These are phyloP conservation scores for Phtheirospermum japonicum DNA, from an alignment of 257 asterid genomes.

Conservation along the genomic window DNA sequence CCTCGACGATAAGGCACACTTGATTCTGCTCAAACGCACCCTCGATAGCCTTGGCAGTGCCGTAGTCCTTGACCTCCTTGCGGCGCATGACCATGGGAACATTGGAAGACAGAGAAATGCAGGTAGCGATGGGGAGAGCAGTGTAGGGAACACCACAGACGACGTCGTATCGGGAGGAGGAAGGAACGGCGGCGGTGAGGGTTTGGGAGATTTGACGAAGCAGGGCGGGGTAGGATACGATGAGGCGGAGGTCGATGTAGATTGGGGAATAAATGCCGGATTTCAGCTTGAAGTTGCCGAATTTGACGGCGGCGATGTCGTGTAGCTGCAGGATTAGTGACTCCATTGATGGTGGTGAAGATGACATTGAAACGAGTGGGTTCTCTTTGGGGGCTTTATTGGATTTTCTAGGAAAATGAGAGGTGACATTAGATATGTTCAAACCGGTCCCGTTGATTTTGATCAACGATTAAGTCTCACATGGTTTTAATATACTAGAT, in stretches of 20 bases:
- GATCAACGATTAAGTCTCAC: no score
- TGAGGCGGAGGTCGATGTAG: conserved; percentile 94
- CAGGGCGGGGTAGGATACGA: conserved; percentile 80
- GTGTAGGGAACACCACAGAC: conserved; percentile 97
- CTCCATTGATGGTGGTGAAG: conserved; percentile 52
- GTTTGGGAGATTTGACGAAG: conserved; percentile 73
- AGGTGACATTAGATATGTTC: no score
- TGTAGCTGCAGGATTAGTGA: conserved; percentile 76
- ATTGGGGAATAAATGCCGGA: conserved; percentile 95
- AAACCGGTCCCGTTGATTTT: no score
- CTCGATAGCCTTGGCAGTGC: conserved; percentile 85
- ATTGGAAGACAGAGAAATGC: conserved; percentile 54
- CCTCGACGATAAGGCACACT: conserved; percentile 71
- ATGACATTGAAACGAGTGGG: conserved; percentile 24
- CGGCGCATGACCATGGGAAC: conserved; percentile 95
- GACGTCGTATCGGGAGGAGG: conserved; percentile 59
- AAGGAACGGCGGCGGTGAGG: conserved; percentile 56
- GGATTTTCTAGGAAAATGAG: no score
- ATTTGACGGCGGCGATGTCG: conserved; percentile 90
- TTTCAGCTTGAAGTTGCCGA: conserved; percentile 91
- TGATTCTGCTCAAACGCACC: conserved; percentile 60
- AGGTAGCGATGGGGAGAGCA: conserved; percentile 92
- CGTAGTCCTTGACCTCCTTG: conserved; percentile 92
- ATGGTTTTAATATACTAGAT: no score
- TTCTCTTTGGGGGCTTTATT: no score